Conservation (phyloP, 176 grass and related monocot species). For the Aegilops bicornis region DNA sequence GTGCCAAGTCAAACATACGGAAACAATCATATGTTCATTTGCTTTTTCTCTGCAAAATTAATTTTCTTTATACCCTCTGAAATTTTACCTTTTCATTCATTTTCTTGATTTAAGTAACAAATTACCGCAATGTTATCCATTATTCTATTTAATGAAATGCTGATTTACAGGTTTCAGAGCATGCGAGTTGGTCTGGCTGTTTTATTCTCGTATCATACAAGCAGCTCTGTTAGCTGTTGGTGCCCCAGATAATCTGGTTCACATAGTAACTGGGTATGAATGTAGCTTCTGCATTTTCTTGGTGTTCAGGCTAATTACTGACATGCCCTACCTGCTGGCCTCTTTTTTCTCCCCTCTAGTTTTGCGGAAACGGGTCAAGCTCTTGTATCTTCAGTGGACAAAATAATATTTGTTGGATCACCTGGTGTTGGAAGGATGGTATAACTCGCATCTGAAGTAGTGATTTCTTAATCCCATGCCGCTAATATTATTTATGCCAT, state of each 20-base stretch:
- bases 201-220: slow-evolving; percentile 97
- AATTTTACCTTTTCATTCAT: background rate
- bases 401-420: slow-evolving; percentile 99
- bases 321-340: background rate
- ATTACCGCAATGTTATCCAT: background rate
- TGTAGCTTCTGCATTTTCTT: slow-evolving; percentile 20
- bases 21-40: background rate
- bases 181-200: slow-evolving; percentile 97
- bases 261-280: slow-evolving; percentile 89
- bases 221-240: slow-evolving; percentile 90
- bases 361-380: slow-evolving; percentile 97
- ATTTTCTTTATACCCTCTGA: background rate
- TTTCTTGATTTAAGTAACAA: background rate
- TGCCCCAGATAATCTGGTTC: slow-evolving; percentile 94
- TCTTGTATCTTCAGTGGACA: slow-evolving; percentile 94
- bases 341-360: slow-evolving; percentile 37
- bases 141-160: slow-evolving; percentile 19
- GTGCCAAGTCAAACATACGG: background rate
- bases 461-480: slow-evolving; percentile 18
- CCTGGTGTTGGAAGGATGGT: slow-evolving; percentile 97
- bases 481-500: background rate
- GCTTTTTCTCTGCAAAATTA: background rate
- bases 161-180: slow-evolving; percentile 75
- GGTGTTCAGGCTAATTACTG: slow-evolving; percentile 4
- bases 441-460: slow-evolving; percentile 28